phyloP scores from a whole-genome alignment of 2,329 filamentous ascomycete species.

The Stachybotrys elegans region DNA sequence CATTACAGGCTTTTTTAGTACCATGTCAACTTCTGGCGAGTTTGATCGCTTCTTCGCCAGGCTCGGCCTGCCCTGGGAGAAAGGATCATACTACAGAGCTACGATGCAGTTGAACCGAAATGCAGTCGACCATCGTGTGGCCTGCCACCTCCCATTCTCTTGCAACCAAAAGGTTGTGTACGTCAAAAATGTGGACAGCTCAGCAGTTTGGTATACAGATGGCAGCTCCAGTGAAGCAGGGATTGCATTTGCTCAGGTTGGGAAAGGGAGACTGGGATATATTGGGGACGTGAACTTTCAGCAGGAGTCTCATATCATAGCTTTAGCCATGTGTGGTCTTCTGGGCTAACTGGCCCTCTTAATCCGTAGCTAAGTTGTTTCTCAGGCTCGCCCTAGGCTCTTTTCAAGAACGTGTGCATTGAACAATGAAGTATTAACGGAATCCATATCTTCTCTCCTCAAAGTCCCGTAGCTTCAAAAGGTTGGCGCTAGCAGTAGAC shows the following conservation, averaged over 20 bases:
- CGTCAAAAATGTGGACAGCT: not conserved
- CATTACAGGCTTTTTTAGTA: slow-evolving; percentile 5
- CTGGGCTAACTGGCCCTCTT: not conserved
- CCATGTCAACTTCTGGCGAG: not conserved
- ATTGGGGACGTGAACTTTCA: slow-evolving; percentile 9
- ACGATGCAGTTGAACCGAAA: not conserved
- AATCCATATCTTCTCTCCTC: too few species aligned
- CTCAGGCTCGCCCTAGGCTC: too few species aligned
- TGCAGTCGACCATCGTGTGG: not conserved
- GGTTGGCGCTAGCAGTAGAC: too few species aligned
- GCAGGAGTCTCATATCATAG: not conserved
- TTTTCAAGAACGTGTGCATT: too few species aligned
- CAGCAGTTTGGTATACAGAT: slow-evolving; percentile 5
- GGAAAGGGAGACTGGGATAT: slow-evolving; percentile 7
- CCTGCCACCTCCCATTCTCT: not conserved
- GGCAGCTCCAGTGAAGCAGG: slow-evolving; percentile 3
- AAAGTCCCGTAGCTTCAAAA: too few species aligned
- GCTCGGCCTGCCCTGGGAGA: slow-evolving; percentile 9
- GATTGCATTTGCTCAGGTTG: slow-evolving; percentile 6
- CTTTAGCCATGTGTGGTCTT: slow-evolving; percentile 10
- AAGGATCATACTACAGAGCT: slow-evolving; percentile 1
- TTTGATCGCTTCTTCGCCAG: slow-evolving; percentile 8
- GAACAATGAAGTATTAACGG: too few species aligned
- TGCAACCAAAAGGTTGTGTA: slow-evolving; percentile 7
- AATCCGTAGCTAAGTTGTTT: too few species aligned